Base-by-base conservation (phyloP, 352 stramenopile species). In the Thraustotheca clavata region DNA sequence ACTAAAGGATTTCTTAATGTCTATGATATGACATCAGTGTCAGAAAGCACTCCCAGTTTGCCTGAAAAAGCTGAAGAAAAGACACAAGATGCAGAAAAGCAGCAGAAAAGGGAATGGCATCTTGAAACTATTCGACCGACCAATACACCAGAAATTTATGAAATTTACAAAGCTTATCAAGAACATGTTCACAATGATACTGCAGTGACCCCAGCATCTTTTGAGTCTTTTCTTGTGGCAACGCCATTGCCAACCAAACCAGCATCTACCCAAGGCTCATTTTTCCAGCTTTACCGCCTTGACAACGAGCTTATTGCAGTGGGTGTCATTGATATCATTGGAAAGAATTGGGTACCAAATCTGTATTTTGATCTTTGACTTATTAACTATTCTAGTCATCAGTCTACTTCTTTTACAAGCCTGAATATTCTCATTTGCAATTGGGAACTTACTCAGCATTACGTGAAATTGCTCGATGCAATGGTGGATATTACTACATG, bases 361-460 rank as follows among this genome's bases (percentile, higher is more conserved):
- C n/a, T n/a, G n/a, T n/a, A 20, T n/a, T 9, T 11, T 11, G 29
- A 50, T 49, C 50, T 60, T 12, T 59, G 22, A 59, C 29, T 27
- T n/a, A n/a, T n/a, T n/a, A 43, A 27, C 9, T 49, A 11, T 22
- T 52, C 50, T 60, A 60, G 50, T 87, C 76, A 32, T 87, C 76
- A 18, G 79, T 89, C 7, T 91, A 91, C 67, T 68, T 83, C 14
- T 91, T 88, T 65, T 91, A 89, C 63, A 66, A 88, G 74, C 76
- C 82, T 5, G 59, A 52, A 14, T 76, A 87, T 22, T 70, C 75
- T 50, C 48, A 62, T 18, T 49, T 88, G 8, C 59, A 83, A 29
- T 66, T 87, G 16, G 82, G 82, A 18, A 87, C 84, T 60, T 84
- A 80, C 57, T 77, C 76, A 8, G 82, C 73, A 43, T 70, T 91